These are phyloP conservation scores for Pholiota adiposa DNA, from an alignment of 1,284 basidiomycete genomes.

Conservation along the genomic window DNA sequence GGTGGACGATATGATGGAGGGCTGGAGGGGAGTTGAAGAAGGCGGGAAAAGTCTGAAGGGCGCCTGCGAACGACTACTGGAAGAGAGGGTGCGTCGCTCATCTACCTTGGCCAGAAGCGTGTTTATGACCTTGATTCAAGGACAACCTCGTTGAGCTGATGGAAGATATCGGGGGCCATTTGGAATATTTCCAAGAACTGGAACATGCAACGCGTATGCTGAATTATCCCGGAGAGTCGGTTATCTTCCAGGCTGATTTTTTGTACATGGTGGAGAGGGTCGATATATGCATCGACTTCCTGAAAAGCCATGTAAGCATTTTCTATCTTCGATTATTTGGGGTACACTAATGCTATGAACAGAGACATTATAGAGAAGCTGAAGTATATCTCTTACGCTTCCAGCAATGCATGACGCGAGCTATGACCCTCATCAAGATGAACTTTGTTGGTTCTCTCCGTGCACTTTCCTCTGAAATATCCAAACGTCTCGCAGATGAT, in stretches of 20 bases:
- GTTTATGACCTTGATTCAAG: conserved; percentile 35
- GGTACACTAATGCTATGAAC: conserved; percentile 14
- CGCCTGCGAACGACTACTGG: conserved; percentile 86
- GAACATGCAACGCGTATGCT: conserved; percentile 90
- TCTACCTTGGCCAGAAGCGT: neutral
- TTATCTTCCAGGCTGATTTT: conserved; percentile 89
- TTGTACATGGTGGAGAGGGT: conserved; percentile 93
- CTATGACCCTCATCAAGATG: conserved; percentile 96
- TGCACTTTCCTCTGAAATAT: conserved; percentile 75
- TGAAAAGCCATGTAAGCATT: conserved; percentile 78
- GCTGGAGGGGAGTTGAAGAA: conserved; percentile 86
- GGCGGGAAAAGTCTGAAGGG: conserved; percentile 85
- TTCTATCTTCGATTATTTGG: neutral
- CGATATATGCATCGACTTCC: conserved; percentile 89
- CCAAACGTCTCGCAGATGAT: conserved; percentile 74
- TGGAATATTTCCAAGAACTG: conserved; percentile 92
- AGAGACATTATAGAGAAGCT: conserved; percentile 90
- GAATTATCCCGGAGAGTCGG: conserved; percentile 88
- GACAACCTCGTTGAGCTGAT: conserved; percentile 80
- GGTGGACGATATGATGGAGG: conserved; percentile 81
- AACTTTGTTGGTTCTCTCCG: conserved; percentile 86
- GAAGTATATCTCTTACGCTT: conserved; percentile 92
- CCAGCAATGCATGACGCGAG: conserved; percentile 94
- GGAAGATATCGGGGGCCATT: conserved; percentile 73
- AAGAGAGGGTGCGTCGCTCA: conserved; percentile 71